Conservation (phyloP, 192 early-diverging fungal genomes). For the Spinellus fusiger region DNA sequence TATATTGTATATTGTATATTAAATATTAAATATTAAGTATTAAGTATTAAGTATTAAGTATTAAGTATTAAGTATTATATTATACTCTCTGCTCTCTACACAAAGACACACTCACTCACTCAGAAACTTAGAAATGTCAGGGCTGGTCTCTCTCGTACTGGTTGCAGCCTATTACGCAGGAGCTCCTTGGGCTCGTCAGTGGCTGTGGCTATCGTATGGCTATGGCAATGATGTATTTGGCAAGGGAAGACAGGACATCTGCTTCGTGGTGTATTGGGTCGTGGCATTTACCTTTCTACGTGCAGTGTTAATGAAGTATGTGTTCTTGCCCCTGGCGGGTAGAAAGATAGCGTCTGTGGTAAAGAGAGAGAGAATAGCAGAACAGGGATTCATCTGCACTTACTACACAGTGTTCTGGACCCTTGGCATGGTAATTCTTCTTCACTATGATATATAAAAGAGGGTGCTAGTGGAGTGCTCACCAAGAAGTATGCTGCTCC, state of each 20-base stretch:
- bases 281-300: constrained; percentile 59
- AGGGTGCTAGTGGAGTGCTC: not conserved
- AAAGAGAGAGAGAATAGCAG: constrained; percentile 54
- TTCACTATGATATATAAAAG: not conserved
- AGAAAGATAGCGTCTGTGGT: constrained; percentile 22
- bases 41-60: no score
- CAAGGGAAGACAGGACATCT: constrained; percentile 51
- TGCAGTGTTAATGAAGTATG: constrained; percentile 46
- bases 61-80: not conserved
- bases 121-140: constrained; percentile 17
- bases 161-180: constrained; percentile 9
- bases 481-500: not conserved
- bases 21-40: no score
- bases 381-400: constrained; percentile 64
- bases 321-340: constrained; percentile 39
- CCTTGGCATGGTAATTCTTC: constrained; percentile 49
- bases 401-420: constrained; percentile 61
- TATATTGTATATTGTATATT: no score
- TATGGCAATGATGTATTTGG: constrained; percentile 18
- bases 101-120: no score
- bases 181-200: constrained; percentile 4
- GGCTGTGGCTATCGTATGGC: constrained; percentile 6
- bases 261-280: constrained; percentile 61
- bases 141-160: not conserved
- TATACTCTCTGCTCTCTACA: not conserved